Evolutionary conservation across 441 rosid species (phyloP), one percentile per base, ranked within the genome.

Genomic region (Adansonia gregorii): DNA sequence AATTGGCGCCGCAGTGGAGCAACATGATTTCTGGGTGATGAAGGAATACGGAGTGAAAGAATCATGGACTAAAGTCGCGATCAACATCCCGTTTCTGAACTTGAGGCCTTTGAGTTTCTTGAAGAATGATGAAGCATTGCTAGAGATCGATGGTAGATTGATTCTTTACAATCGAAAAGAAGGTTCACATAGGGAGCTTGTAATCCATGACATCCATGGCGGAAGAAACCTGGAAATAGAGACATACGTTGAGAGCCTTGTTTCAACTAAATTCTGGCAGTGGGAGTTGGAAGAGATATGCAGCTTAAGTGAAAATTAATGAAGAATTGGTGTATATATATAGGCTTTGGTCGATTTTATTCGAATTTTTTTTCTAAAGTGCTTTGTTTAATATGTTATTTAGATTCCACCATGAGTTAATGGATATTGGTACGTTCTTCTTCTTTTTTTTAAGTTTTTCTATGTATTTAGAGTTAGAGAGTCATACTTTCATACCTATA

Each of bases 31-130:
- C 70, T 41, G 70, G 70, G 51, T 66, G 6, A 66, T 66, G 70
- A 66, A 41, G 6, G 70, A 39, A 39, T 41, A 64, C 9, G 12
- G 12, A 0, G 48, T 15, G 0, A 39, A 35, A 35, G 51, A 66
- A 66, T 66, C 70, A 8, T 66, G 51, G 51, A 39, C 27, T 41
- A 35, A 64, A 64, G 68, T 39, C 3, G 68, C 15, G 48, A 7
- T 64, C 22, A 8, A 2, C 48, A 8, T 31, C 48, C 68, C 68
- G 2, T 64, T 35, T 35, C 4, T 35, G 48, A 14, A 43, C 11
- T 64, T 64, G 48, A 64, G 48, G 15, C 68, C 68, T 35, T 35
- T 64, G 22, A 15, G 68, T 64, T 64, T 35, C 68, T 64, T 64
- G 8, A 64, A 64, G 12, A 35, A 14, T 7, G 48, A 14, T 35